Conservation (phyloP, 2,329 filamentous ascomycete genomes). For the Thermoascus crustaceus region DNA sequence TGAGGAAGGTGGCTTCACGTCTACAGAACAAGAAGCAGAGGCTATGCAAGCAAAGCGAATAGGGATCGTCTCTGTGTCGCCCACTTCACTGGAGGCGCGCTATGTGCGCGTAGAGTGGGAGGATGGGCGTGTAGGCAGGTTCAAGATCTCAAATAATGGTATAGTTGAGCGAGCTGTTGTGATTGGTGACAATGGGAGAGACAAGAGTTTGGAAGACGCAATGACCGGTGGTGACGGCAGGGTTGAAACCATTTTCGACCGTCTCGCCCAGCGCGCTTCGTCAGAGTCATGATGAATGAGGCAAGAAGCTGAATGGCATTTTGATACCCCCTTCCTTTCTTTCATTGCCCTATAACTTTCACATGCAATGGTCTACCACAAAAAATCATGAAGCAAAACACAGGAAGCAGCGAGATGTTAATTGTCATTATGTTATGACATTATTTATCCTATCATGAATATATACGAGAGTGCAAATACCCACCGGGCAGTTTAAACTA, state of each 20-base stretch:
- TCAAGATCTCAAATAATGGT: conserved; percentile 35
- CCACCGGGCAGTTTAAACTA: too few relatives aligned
- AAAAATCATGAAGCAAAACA: too few relatives aligned
- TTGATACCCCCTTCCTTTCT: not conserved
- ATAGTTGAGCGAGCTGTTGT: conserved; percentile 36
- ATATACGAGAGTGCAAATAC: too few relatives aligned
- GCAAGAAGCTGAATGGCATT: not conserved
- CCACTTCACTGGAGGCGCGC: conserved; percentile 31
- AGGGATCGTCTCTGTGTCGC: conserved; percentile 28
- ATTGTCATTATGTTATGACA: too few relatives aligned
- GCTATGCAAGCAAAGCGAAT: conserved; percentile 13
- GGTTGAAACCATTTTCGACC: conserved; percentile 26
- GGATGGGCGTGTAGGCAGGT: conserved; percentile 36
- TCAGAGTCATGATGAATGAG: not conserved
- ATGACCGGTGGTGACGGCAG: conserved; percentile 28
- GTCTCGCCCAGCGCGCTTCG: conserved; percentile 16
- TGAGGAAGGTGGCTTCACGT: conserved; percentile 5
- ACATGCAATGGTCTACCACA: too few relatives aligned
- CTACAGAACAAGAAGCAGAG: not conserved
- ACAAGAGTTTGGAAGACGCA: conserved; percentile 27
- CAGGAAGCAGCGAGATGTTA: too few relatives aligned
- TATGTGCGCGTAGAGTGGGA: conserved; percentile 38
- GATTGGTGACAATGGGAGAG: conserved; percentile 31
- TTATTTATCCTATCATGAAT: too few relatives aligned
- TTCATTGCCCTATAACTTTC: too few relatives aligned